Conservation (phyloP, 1,139 yeast species). For the Candida freyschussii region DNA sequence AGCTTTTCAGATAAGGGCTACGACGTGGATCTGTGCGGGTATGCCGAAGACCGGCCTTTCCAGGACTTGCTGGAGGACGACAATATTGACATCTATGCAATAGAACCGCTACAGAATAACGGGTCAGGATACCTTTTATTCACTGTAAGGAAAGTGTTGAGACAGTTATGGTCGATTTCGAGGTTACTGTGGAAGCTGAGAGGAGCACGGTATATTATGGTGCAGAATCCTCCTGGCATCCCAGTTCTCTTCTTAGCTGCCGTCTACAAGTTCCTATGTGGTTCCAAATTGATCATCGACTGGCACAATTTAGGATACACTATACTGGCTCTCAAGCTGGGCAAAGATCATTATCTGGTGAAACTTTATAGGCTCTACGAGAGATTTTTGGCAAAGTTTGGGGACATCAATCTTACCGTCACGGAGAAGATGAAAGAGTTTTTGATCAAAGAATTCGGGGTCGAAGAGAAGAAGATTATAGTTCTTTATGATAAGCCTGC, state of each 20-base stretch:
- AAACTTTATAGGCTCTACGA: conserved; percentile 55
- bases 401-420: conserved; percentile 75
- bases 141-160: conserved; percentile 52
- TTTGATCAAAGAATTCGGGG: conserved; percentile 50
- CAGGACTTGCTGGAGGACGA: conserved; percentile 44
- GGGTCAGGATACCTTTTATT: conserved; percentile 53
- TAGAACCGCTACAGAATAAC: conserved; percentile 37
- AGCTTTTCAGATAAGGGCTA: conserved; percentile 68
- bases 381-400: conserved; percentile 49
- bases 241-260: conserved; percentile 71
- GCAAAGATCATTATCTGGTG: conserved; percentile 53
- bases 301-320: conserved; percentile 97
- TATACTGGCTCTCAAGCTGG: conserved; percentile 63
- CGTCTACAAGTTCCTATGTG: conserved; percentile 48
- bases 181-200: conserved; percentile 47
- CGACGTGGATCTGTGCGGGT: conserved; percentile 82
- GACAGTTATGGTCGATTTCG: conserved; percentile 48
- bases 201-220: conserved; percentile 64
- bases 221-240: conserved; percentile 92
- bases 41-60: conserved; percentile 57
- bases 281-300: conserved; percentile 69
- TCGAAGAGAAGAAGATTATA: conserved; percentile 32
- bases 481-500: conserved; percentile 77
- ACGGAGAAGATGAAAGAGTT: conserved; percentile 68
- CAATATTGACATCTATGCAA: conserved; percentile 46